phyloP scores from a whole-genome alignment of 169 alveolate genomes.

The Fabrea salina region DNA sequence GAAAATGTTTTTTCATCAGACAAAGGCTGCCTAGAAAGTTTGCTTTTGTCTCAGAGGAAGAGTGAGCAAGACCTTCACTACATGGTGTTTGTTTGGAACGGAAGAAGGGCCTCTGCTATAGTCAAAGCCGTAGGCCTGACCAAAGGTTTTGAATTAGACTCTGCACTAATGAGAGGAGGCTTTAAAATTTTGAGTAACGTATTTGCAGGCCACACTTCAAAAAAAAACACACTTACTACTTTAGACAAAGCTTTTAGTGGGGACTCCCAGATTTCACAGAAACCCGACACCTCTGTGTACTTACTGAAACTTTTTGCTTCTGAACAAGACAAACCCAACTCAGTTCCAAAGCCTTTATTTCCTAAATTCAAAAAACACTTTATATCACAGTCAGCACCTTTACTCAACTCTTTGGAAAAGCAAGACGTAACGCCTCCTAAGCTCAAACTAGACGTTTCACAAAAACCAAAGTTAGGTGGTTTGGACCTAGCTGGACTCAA shows the following conservation, averaged over 20 bases:
- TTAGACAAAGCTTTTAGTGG: background rate
- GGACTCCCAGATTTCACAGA: background rate
- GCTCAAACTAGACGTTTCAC: background rate
- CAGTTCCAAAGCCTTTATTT: background rate
- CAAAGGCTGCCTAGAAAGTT: constrained; percentile 33
- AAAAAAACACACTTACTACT: constrained; percentile 34
- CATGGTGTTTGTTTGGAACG: constrained; percentile 70
- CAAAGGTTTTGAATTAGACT: constrained; percentile 57
- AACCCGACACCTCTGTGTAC: background rate
- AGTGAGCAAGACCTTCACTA: constrained; percentile 39
- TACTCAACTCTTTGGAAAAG: background rate
- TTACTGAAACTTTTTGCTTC: constrained; percentile 9
- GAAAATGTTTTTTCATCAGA: constrained; percentile 32
- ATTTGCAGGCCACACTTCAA: constrained; percentile 59
- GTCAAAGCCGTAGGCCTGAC: constrained; percentile 58
- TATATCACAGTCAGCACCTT: background rate
- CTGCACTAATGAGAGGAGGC: constrained; percentile 34
- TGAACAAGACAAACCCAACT: constrained; percentile 2
- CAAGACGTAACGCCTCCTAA: background rate
- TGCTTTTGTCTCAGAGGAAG: constrained; percentile 47
- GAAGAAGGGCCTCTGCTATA: constrained; percentile 45
- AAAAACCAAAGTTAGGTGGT: background rate
- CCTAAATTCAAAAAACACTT: constrained; percentile 17
- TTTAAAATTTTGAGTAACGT: constrained; percentile 38
- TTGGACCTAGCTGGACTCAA: background rate